Evolutionary conservation across 192 early-diverging fungal genomes (phyloP), one percentile per base, ranked within the genome.

Genomic region (Mortierella alpina): DNA sequence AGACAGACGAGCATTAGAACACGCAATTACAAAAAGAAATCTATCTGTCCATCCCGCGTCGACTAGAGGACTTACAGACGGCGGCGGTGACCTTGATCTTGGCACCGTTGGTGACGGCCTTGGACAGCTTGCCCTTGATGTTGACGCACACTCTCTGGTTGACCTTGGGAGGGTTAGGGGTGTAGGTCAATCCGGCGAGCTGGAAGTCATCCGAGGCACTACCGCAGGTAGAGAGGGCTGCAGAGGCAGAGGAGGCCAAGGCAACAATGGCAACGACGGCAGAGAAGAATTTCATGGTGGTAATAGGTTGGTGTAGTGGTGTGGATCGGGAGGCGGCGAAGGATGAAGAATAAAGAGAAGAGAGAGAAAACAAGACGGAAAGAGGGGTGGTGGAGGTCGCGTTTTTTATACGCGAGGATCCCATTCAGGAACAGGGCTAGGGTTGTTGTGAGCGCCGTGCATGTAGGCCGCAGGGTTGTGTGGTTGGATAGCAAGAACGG

Each of bases 181-280:
- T 41, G 58, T 80, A 80, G 20, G 68, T 46, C 59, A 80, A 53
- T 9, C 51, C 8, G 11, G 51, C 9, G 5, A 80, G 59, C 14
- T 17, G 0, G 50, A 80, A 67, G 3, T 23, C 42, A 48, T 80
- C 77, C 2, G 62, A 40, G n/a, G 77, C 47, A 11, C 65, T 57
- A 17, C 77, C 77, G 70, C 77, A 80, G 65, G 77, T 72, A 0
- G 77, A 68, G 77, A 80, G 72, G 10, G 77, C 77, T 18, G 77
- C 77, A 11, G 69, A 68, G 66, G 70, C 70, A 54, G 77, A 72
- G 70, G 70, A 20, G 60, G 77, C 77, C 69, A 80, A 63, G 66
- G 77, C 77, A 56, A 80, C 8, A 70, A 55, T 66, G 66, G 70
- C 60, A 63, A 45, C 65, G 70, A 47, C 59, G 56, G 70, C 58